Evolutionary conservation across 495 filamentous ascomycete species (phyloP).

Genomic region (Annulohypoxylon stygium): DNA sequence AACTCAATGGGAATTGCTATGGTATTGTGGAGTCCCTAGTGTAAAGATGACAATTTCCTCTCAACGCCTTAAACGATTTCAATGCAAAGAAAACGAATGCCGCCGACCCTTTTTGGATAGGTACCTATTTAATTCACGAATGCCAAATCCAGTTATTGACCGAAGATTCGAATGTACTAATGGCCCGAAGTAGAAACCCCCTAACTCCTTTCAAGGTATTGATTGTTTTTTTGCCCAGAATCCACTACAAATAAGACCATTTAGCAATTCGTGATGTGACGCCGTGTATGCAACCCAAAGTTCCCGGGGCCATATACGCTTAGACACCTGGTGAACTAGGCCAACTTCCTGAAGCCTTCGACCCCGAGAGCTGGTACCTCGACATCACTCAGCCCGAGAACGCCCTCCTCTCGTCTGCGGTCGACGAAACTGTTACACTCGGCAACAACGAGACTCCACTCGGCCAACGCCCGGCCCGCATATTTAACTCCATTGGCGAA

Average conservation of each 20-base stretch:
- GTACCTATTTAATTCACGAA: slow-evolving; percentile 21
- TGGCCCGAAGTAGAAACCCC: slow-evolving; percentile 31
- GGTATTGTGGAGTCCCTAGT: slow-evolving; percentile 15
- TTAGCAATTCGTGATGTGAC: slow-evolving; percentile 28
- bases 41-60: slow-evolving; percentile 17
- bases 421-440: slow-evolving; percentile 96
- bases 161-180: slow-evolving; percentile 32
- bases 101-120: slow-evolving; percentile 13
- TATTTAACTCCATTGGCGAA: slow-evolving; percentile 70
- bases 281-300: slow-evolving; percentile 28
- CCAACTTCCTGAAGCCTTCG: slow-evolving; percentile 79
- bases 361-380: slow-evolving; percentile 91
- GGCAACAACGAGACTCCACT: slow-evolving; percentile 86
- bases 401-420: slow-evolving; percentile 85
- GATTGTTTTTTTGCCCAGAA: slow-evolving; percentile 26
- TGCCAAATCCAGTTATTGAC: slow-evolving; percentile 31
- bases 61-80: slow-evolving; percentile 27
- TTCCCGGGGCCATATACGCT: background rate
- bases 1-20: slow-evolving; percentile 21
- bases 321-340: slow-evolving; percentile 42
- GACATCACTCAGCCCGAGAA: slow-evolving; percentile 77
- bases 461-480: slow-evolving; percentile 86
- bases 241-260: slow-evolving; percentile 25
- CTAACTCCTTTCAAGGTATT: slow-evolving; percentile 41
- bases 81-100: slow-evolving; percentile 31